Base-by-base conservation (phyloP, 768 basidiomycete genomes). In the Pleurotus salmoneostramineus region DNA sequence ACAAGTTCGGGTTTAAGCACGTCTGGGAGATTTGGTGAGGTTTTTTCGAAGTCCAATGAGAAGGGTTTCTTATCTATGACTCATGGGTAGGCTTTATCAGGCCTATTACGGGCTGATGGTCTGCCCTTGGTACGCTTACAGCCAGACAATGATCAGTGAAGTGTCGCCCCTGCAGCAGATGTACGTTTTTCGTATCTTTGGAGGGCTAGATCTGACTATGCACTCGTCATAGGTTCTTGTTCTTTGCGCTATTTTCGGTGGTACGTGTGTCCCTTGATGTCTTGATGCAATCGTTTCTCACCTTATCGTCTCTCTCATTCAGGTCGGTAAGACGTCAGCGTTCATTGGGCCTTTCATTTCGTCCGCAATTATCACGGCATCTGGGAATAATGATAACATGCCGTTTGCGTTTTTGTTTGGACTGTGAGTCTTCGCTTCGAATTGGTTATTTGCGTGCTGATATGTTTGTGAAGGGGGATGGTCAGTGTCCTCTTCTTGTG, bases 61-160 rank as follows among this genome's bases (percentile, higher is more conserved):
- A 27, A 4, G 21, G 27, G 21, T 42, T 2, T 15, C 37, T 21
- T 46, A 6, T 33, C 31, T 56, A 0, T 4, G 15, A 27, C 21
- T 27, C 21, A 27, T 27, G 33, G 6, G 7, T 14, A 88, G 87
- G 87, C 60, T 82, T 33, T 89, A 87, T 64, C 87, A 88, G 63
- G 85, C 77, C 8, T 87, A 81, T 65, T 89, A 85, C 63, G 88
- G 87, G 12, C 70, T 91, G 32, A 77, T 88, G 80, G 85, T 88
- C 3, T 89, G 88, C 62, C 88, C 88, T 3, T 89, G 88, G 87
- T 90, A 89, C 66, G 87, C 88, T 45, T 89, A 89, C 65, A 88
- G 88, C 66, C 87, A 89, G 68, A 90, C 87, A 1, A 87, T 91
- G 89, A 91, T 91, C 59, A 87, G 83, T 67, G 87, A 91, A 62